Evolutionary conservation across 2,329 filamentous ascomycete species (phyloP).

Genomic region (Penicillium sp.): DNA sequence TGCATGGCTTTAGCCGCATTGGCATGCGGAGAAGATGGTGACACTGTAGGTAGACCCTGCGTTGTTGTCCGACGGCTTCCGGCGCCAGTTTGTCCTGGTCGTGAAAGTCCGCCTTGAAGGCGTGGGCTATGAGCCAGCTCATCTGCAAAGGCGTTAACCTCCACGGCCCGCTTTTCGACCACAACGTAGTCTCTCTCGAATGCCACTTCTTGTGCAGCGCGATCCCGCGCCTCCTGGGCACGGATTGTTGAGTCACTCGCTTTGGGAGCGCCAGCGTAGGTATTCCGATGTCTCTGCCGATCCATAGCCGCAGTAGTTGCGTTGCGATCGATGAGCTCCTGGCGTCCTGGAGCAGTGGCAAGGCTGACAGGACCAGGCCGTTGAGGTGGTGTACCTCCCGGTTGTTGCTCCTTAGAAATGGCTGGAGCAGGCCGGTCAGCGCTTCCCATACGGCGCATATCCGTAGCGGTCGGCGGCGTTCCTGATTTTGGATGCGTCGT

Average conservation of each 20-base stretch:
- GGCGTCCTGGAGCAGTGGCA: conserved; percentile 35
- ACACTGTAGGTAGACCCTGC: conserved; percentile 61
- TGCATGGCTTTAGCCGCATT: conserved; percentile 65
- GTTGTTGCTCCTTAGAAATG: conserved; percentile 21
- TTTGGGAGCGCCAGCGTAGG: conserved; percentile 41
- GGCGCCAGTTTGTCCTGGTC: conserved; percentile 51
- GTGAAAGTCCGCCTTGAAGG: conserved; percentile 44
- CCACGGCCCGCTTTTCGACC: conserved; percentile 87
- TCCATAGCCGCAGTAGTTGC: conserved; percentile 44
- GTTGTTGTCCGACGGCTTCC: conserved; percentile 70
- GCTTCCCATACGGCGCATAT: conserved; percentile 30
- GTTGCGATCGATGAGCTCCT: conserved; percentile 31
- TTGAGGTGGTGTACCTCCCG: conserved; percentile 22
- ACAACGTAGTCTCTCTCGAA: conserved; percentile 92
- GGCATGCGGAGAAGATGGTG: conserved; percentile 59
- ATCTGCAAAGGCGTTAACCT: conserved; percentile 94
- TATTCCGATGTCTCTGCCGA: conserved; percentile 52
- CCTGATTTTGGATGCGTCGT: conserved; percentile 23
- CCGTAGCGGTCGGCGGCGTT: conserved; percentile 22
- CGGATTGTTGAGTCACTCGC: conserved; percentile 29
- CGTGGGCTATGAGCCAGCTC: conserved; percentile 79
- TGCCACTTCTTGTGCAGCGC: conserved; percentile 73
- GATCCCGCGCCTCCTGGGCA: conserved; percentile 45
- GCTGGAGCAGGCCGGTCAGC: conserved; percentile 24
- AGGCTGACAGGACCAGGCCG: conserved; percentile 30